Percentiles rank a stretch among this genome's conserved stretches.
Conservation (phyloP, 768 basidiomycete genomes). For the Boletus coccyginus region DNA sequence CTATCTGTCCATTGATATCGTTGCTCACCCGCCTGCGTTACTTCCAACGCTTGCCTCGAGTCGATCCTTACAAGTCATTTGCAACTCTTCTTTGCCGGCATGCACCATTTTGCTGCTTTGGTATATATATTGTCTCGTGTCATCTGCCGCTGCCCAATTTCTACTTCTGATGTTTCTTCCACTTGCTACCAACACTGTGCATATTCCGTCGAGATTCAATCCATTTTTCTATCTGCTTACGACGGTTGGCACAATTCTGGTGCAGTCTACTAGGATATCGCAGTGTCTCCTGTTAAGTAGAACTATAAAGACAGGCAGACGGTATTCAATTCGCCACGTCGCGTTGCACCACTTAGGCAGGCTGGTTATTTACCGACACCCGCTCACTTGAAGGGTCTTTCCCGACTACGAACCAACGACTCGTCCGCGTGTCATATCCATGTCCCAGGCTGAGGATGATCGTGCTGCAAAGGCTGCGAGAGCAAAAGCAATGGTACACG, state of each 20-base stretch:
- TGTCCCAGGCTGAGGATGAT: slow-evolving; percentile 59
- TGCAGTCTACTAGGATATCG: neutral
- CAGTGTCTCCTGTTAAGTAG: neutral
- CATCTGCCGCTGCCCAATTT: slow-evolving; percentile 33
- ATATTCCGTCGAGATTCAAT: slow-evolving; percentile 42
- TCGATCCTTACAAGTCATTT: slow-evolving; percentile 57
- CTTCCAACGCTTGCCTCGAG: slow-evolving; percentile 50
- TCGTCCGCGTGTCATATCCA: slow-evolving; percentile 12
- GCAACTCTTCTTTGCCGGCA: slow-evolving; percentile 35
- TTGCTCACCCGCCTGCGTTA: slow-evolving; percentile 52
- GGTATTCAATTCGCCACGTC: slow-evolving; percentile 4
- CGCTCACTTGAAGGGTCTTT: slow-evolving; percentile 2
- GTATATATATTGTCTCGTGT: slow-evolving; percentile 37
- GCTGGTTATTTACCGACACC: neutral
- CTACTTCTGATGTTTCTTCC: slow-evolving; percentile 34
- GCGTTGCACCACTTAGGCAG: neutral
- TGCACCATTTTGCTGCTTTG: slow-evolving; percentile 33
- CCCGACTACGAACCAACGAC: slow-evolving; percentile 2
- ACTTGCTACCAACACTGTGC: slow-evolving; percentile 42
- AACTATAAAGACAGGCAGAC: neutral
- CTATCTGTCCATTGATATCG: slow-evolving; percentile 48
- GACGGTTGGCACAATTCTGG: neutral
- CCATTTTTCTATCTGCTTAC: slow-evolving; percentile 21
- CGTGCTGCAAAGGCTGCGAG: slow-evolving; percentile 80
- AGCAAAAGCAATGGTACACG: slow-evolving; percentile 75